These are phyloP conservation scores for Filosporella fistucella DNA, from an alignment of 495 filamentous ascomycete species.

Conservation along the genomic window DNA sequence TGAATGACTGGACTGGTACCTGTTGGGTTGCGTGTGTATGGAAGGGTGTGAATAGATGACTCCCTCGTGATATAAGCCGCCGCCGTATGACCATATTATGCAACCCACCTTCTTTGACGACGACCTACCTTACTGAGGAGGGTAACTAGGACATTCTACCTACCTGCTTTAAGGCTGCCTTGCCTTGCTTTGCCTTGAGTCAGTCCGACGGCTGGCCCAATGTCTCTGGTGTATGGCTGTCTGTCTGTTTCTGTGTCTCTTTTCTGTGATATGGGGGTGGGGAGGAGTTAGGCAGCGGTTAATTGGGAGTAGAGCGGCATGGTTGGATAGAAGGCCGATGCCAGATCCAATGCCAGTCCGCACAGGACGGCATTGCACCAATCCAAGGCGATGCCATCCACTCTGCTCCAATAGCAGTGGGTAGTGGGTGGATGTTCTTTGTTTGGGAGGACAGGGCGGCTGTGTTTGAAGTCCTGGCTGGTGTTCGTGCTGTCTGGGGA, in stretches of 20 bases:
- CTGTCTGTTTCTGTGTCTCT: background rate
- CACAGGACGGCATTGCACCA: too few species aligned
- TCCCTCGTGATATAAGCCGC: conserved; percentile 25
- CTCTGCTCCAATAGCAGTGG: too few species aligned
- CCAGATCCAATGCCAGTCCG: too few species aligned
- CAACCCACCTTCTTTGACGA: conserved; percentile 3
- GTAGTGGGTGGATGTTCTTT: too few species aligned
- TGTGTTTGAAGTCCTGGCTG: conserved; percentile 10
- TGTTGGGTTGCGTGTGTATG: background rate
- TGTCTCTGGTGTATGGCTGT: background rate
- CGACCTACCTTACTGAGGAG: background rate
- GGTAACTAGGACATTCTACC: too few species aligned
- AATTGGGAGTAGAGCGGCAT: conserved; percentile 2
- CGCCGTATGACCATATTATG: conserved; percentile 17
- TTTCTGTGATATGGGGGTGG: background rate
- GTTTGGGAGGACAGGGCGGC: conserved; percentile 12
- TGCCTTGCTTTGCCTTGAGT: conserved; percentile 11
- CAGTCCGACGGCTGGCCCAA: conserved; percentile 4
- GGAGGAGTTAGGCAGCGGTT: conserved; percentile 19
- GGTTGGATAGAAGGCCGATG: conserved; percentile 12
- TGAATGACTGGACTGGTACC: conserved; percentile 16
- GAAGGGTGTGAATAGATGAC: conserved; percentile 12
- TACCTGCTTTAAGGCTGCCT: too few species aligned
- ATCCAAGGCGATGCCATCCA: too few species aligned
- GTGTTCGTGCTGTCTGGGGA: too few species aligned